Percentiles rank a stretch among this genome's conserved stretches.
Conservation (phyloP, 257 asterid species). For the Solanum appendiculatum region DNA sequence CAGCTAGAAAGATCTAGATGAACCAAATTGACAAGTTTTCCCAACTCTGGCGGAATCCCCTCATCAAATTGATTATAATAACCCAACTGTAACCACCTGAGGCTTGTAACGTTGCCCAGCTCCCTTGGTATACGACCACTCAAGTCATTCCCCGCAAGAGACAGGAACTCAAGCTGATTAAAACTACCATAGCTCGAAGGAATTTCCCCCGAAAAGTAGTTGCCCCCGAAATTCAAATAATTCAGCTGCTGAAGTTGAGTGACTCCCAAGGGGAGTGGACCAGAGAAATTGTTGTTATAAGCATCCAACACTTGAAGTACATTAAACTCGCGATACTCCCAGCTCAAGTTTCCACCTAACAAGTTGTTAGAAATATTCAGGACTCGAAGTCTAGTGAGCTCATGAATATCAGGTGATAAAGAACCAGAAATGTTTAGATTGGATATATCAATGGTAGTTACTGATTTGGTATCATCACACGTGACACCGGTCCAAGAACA, state of each 20-base stretch:
- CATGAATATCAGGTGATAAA: slow-evolving; percentile 12
- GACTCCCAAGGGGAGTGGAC: slow-evolving; percentile 20
- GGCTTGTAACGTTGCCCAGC: slow-evolving; percentile 23
- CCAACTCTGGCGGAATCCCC: slow-evolving; percentile 22
- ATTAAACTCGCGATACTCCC: slow-evolving; percentile 13
- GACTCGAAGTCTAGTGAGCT: slow-evolving; percentile 9
- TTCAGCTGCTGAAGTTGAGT: slow-evolving; percentile 15
- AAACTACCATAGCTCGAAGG: slow-evolving; percentile 18
- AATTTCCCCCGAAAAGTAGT: slow-evolving; percentile 28
- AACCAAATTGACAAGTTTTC: slow-evolving; percentile 13
- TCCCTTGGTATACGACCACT: slow-evolving; percentile 25
- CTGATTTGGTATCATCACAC: slow-evolving; percentile 18
- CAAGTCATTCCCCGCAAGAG: slow-evolving; percentile 33
- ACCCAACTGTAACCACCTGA: slow-evolving; percentile 26
- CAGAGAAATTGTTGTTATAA: slow-evolving; percentile 30
- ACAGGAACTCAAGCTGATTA: slow-evolving; percentile 16
- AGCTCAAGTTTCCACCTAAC: slow-evolving; percentile 20
- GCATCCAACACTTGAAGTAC: slow-evolving; percentile 22
- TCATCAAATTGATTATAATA: slow-evolving; percentile 29
- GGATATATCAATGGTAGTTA: slow-evolving; percentile 27
- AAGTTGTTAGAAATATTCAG: slow-evolving; percentile 29
- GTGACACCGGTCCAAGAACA: slow-evolving; percentile 28
- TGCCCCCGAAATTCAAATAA: slow-evolving; percentile 31
- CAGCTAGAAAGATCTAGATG: slow-evolving; percentile 31
- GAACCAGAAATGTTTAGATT: slow-evolving; percentile 35